Percentiles rank a stretch among this genome's conserved stretches.
These are phyloP conservation scores for Lumnitzera littorea DNA, from an alignment of 345 rosid genomes.

Conservation along the genomic window DNA sequence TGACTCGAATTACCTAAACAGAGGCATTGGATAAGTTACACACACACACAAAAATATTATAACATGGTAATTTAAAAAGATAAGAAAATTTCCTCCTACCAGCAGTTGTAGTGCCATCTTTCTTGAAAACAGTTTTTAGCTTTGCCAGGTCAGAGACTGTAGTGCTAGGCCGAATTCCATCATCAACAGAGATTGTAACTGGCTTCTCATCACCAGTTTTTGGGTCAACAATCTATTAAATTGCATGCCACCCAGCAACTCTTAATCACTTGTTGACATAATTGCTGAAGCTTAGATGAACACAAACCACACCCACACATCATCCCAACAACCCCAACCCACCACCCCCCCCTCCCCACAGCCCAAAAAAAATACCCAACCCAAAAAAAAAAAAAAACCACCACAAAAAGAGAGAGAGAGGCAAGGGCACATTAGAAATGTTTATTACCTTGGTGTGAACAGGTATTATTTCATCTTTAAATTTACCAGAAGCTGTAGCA, in stretches of 20 bases:
- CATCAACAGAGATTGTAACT: slow-evolving; percentile 68
- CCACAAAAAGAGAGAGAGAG: not conserved
- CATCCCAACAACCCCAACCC: too few species aligned
- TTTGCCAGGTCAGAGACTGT: slow-evolving; percentile 54
- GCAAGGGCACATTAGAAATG: not conserved
- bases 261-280: not conserved
- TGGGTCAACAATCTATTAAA: slow-evolving; percentile 72
- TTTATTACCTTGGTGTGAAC: slow-evolving; percentile 74
- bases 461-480: slow-evolving; percentile 85
- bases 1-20: slow-evolving; percentile 85
- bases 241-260: not conserved
- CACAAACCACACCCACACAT: too few species aligned
- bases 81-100: slow-evolving; percentile 30
- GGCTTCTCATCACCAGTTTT: slow-evolving; percentile 76
- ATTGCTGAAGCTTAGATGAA: too few species aligned
- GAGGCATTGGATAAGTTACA: slow-evolving; percentile 1
- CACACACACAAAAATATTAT: not conserved
- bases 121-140: slow-evolving; percentile 75
- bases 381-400: not conserved
- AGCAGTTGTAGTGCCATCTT: slow-evolving; percentile 91
- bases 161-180: slow-evolving; percentile 83
- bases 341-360: too few species aligned
- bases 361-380: slow-evolving; percentile 1
- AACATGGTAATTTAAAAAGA: not conserved
- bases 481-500: slow-evolving; percentile 78